Evolutionary conservation across 805 yeast genomes (phyloP).

Genomic region (Candida ortonii): DNA sequence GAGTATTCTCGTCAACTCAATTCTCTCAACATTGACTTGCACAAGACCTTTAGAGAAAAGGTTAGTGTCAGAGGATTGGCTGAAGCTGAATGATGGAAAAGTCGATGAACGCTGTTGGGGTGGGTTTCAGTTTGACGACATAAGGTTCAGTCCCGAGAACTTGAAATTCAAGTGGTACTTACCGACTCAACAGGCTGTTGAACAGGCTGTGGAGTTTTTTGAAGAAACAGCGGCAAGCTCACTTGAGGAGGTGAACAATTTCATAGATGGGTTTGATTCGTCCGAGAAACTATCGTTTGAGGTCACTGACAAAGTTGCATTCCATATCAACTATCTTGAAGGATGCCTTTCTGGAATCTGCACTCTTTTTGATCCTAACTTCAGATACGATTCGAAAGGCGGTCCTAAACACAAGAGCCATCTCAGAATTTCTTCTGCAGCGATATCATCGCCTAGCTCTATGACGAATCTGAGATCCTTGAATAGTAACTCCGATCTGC

Average conservation of each 20-base stretch:
- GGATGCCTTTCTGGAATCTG: slow-evolving; percentile 62
- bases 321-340: slow-evolving; percentile 25
- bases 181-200: slow-evolving; percentile 57
- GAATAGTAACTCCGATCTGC: slow-evolving; percentile 1
- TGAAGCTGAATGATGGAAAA: slow-evolving; percentile 33
- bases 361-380: slow-evolving; percentile 70
- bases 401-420: slow-evolving; percentile 7
- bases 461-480: slow-evolving; percentile 9
- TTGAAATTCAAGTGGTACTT: slow-evolving; percentile 70
- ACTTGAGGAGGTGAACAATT: slow-evolving; percentile 50
- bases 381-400: slow-evolving; percentile 28
- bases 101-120: slow-evolving; percentile 67
- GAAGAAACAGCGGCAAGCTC: slow-evolving; percentile 44
- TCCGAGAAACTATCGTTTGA: slow-evolving; percentile 23
- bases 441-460: slow-evolving; percentile 25
- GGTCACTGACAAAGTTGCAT: slow-evolving; percentile 23
- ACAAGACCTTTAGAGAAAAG: slow-evolving; percentile 57
- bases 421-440: slow-evolving; percentile 1
- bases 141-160: slow-evolving; percentile 47
- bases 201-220: slow-evolving; percentile 59
- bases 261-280: slow-evolving; percentile 51
- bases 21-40: slow-evolving; percentile 60
- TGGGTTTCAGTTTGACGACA: slow-evolving; percentile 56
- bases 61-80: slow-evolving; percentile 47
- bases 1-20: slow-evolving; percentile 58